Conservation (phyloP, 345 rosid genomes). For the Sonneratia alba region DNA sequence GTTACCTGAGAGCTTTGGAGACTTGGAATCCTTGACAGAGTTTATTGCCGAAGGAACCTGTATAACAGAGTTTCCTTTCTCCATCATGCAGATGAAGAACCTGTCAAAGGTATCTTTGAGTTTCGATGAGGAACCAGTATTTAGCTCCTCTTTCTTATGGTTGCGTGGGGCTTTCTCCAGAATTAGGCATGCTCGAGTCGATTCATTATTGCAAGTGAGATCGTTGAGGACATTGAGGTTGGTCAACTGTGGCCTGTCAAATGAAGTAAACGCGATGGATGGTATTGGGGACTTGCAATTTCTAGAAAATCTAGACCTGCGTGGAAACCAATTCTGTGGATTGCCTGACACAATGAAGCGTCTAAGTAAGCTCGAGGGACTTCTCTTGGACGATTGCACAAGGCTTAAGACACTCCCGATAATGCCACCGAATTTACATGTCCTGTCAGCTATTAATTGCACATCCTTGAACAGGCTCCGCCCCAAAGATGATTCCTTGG, state of each 20-base stretch:
- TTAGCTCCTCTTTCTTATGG: not conserved
- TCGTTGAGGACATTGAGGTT: constrained; percentile 12
- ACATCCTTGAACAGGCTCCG: constrained; percentile 2
- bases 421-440: constrained; percentile 4
- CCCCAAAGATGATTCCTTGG: not conserved
- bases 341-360: constrained; percentile 7
- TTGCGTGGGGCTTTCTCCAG: not conserved
- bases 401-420: constrained; percentile 9
- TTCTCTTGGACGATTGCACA: constrained; percentile 1
- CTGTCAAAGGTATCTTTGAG: constrained; percentile 9
- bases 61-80: not conserved
- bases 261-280: constrained; percentile 3
- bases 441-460: constrained; percentile 2
- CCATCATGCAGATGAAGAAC: constrained; percentile 7
- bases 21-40: constrained; percentile 15
- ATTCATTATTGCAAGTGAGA: constrained; percentile 6
- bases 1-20: constrained; percentile 5
- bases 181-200: not conserved
- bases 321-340: constrained; percentile 5
- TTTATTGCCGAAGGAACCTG: constrained; percentile 13
- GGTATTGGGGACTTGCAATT: constrained; percentile 4
- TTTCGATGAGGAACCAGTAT: constrained; percentile 1
- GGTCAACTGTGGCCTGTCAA: constrained; percentile 11
- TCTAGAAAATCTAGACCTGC: not conserved
- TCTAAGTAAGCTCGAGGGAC: constrained; percentile 8